Base-by-base conservation (phyloP, 2,329 filamentous ascomycete species). In the Beauveria pseudobassiana region DNA sequence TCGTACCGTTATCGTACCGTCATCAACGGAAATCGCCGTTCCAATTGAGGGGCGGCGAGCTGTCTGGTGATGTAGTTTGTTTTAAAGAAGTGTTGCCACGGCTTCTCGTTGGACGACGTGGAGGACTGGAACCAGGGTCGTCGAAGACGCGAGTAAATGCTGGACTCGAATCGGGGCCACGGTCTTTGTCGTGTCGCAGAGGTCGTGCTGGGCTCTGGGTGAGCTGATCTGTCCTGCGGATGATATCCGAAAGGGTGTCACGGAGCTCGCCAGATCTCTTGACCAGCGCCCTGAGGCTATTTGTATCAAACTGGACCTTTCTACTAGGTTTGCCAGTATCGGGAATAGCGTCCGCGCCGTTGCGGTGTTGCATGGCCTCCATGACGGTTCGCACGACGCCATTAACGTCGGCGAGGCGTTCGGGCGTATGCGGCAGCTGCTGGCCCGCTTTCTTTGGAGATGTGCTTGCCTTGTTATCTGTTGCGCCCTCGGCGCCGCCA, bases 121-220 rank as follows among this genome's bases (percentile, higher is more conserved):
- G 77, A 4, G 84, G 82, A 63, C 80, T 86, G 14, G 81, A 77
- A 45, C 78, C 78, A 1, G 85, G 84, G 50, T 87, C 84, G 10
- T 85, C 83, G 67, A 88, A 88, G 43, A 88, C 84, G 26, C 83
- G 77, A 3, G 84, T 88, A 64, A 88, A 88, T 1, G 86, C 85
- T n/a, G 86, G 86, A 67, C 84, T 87, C 3, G 82, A 85, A 57
- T 86, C 82, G 42, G 75, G 71, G 26, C 75, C 73, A 9, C 76
- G 74, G 49, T 75, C 74, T 14, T 76, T 74, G 48, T 75, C 74
- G 46, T 76, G 70, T 51, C 80, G 76, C 3, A 80, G 79, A 1
- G 81, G 85, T 30, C 77, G 73, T 9, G 76, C 77, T 2, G 84
- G 84, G 67, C 81, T 87, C 63, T 80, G 78, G 0, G 81, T 82